Evolutionary conservation across 2,329 filamentous ascomycete species (phyloP).

Genomic region (Lachnellula arida): DNA sequence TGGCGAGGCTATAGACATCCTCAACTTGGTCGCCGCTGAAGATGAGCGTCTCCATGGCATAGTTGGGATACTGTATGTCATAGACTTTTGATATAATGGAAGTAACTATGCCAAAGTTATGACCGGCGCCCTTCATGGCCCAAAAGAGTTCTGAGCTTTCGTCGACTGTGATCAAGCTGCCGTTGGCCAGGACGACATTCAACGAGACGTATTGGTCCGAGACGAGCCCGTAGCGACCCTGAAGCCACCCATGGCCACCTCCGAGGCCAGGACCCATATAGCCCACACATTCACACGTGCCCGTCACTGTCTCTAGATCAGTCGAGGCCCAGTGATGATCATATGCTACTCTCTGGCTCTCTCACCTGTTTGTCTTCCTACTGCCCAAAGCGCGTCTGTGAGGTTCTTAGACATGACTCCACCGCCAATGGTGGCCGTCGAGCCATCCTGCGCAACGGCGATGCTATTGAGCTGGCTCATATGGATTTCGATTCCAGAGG

Average conservation of each 20-base stretch:
- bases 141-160: slow-evolving; percentile 48
- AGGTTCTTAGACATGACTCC: slow-evolving; percentile 30
- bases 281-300: slow-evolving; percentile 44
- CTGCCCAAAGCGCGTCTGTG: slow-evolving; percentile 24
- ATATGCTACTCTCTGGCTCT: slow-evolving; percentile 45
- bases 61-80: slow-evolving; percentile 35
- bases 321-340: slow-evolving; percentile 27
- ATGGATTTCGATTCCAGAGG: slow-evolving; percentile 13
- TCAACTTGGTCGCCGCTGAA: slow-evolving; percentile 47
- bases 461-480: slow-evolving; percentile 24
- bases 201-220: slow-evolving; percentile 42
- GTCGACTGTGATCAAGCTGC: slow-evolving; percentile 41
- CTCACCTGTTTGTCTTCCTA: slow-evolving; percentile 36
- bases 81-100: slow-evolving; percentile 44
- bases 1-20: slow-evolving; percentile 42
- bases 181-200: slow-evolving; percentile 46
- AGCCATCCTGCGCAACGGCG: slow-evolving; percentile 27
- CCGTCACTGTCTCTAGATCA: slow-evolving; percentile 33
- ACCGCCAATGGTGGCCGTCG: slow-evolving; percentile 30
- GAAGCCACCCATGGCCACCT: slow-evolving; percentile 55
- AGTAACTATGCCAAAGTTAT: slow-evolving; percentile 55
- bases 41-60: slow-evolving; percentile 39
- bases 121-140: slow-evolving; percentile 52
- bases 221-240: slow-evolving; percentile 48
- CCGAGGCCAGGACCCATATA: slow-evolving; percentile 48